Evolutionary conservation across 1,284 basidiomycete species (phyloP).

Genomic region (Anthracocystis panici-leucophaei): DNA sequence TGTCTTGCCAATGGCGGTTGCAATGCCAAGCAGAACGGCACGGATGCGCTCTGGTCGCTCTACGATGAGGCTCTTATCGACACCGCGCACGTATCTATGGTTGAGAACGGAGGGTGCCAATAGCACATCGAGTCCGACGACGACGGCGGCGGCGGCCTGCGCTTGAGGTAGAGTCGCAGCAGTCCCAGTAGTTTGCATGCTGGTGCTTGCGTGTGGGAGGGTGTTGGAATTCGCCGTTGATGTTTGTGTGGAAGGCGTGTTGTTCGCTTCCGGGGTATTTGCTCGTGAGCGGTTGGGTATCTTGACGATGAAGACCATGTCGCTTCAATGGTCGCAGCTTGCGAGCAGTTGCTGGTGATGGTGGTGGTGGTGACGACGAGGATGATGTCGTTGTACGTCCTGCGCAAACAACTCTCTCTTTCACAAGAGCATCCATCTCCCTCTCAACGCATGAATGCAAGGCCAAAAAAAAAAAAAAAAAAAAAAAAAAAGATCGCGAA

Average conservation of each 20-base stretch:
- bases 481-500: constrained; percentile 5
- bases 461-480: too few relatives aligned
- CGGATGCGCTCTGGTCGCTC: constrained; percentile 67
- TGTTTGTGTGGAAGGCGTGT: constrained; percentile 16
- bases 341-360: neutral
- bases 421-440: too few relatives aligned
- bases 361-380: neutral
- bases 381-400: neutral
- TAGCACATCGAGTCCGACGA: constrained; percentile 62
- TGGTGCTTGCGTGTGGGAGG: neutral
- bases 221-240: neutral
- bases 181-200: neutral
- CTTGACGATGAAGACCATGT: constrained; percentile 66
- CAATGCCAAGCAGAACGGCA: constrained; percentile 62
- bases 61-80: constrained; percentile 65
- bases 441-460: too few relatives aligned
- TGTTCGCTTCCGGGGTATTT: constrained; percentile 42
- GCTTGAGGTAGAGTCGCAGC: neutral
- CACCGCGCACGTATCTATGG: constrained; percentile 64
- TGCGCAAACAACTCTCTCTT: too few relatives aligned
- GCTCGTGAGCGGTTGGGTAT: constrained; percentile 53
- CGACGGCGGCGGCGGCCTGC: constrained; percentile 14
- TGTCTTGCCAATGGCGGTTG: constrained; percentile 48
- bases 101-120: constrained; percentile 63
- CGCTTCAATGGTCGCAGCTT: neutral